Percentiles rank a stretch among this genome's conserved stretches.
These are phyloP conservation scores for Hypomyces rosellus DNA, from an alignment of 2,329 filamentous ascomycete genomes.

Conservation along the genomic window DNA sequence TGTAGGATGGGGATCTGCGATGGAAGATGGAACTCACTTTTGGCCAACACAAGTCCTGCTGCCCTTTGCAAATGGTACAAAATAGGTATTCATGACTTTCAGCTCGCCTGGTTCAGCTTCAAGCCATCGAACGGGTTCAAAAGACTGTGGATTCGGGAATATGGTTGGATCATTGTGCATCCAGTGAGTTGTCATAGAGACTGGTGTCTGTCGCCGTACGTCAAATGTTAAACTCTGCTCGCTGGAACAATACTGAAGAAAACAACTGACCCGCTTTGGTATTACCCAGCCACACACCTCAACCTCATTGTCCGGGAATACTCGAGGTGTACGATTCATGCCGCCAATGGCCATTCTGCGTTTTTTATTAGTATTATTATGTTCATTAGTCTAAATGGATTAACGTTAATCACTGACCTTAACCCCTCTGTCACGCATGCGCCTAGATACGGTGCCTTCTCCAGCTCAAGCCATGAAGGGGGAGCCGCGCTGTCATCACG, in stretches of 20 bases:
- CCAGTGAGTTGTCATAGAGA: neutral
- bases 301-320: neutral
- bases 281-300: neutral
- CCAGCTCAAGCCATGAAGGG: neutral
- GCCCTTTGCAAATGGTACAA: neutral
- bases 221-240: too few species aligned
- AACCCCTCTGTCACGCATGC: neutral
- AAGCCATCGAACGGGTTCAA: neutral
- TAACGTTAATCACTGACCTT: neutral
- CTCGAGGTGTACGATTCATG: neutral
- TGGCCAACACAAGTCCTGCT: neutral
- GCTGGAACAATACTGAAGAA: neutral
- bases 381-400: too few species aligned
- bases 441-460: neutral
- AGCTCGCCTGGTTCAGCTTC: neutral
- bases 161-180: neutral
- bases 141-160: neutral
- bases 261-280: neutral
- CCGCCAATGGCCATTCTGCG: neutral
- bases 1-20: neutral
- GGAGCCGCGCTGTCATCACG: neutral
- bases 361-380: neutral
- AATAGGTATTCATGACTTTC: neutral
- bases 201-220: neutral
- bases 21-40: neutral